A percentile compares a stretch with the other conserved stretches of the same genome.
These are phyloP conservation scores for Rhizopogon rudus DNA, from an alignment of 768 basidiomycete genomes.

Conservation along the genomic window DNA sequence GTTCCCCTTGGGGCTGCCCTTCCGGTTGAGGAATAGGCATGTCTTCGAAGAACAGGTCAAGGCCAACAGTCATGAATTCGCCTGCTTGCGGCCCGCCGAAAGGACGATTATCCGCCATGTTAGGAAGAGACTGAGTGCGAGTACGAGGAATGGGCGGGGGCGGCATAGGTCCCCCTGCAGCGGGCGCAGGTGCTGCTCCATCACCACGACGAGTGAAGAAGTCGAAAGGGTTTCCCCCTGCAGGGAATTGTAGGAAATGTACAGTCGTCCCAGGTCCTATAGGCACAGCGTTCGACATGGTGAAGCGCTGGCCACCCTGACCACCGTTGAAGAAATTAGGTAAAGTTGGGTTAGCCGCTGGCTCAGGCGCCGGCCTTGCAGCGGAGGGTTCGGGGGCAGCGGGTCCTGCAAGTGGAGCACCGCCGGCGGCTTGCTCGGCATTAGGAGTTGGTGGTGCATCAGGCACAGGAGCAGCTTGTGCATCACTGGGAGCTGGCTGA, in stretches of 20 bases:
- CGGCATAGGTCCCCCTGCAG: constrained; percentile 7
- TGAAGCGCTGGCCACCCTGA: constrained; percentile 7
- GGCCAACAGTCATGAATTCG: constrained; percentile 33
- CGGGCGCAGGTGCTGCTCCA: neutral
- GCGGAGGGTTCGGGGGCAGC: neutral
- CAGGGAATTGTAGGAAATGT: constrained; percentile 23
- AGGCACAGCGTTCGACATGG: constrained; percentile 11
- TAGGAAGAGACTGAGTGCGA: constrained; percentile 11
- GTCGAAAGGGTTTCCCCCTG: constrained; percentile 1
- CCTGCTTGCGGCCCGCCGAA: constrained; percentile 8
- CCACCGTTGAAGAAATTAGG: constrained; percentile 1
- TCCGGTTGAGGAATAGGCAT: neutral
- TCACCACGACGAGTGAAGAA: neutral
- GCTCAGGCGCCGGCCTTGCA: constrained; percentile 2
- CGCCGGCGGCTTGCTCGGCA: neutral
- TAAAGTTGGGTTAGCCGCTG: constrained; percentile 4
- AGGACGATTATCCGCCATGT: constrained; percentile 13
- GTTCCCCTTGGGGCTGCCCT: neutral
- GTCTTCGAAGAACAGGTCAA: constrained; percentile 32
- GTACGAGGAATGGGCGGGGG: neutral
- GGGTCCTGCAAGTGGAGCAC: constrained; percentile 1
- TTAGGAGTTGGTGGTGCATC: neutral
- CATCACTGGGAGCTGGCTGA: neutral
- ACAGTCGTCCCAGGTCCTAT: constrained; percentile 14
- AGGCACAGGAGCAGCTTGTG: constrained; percentile 7